Percentiles rank a stretch among this genome's conserved stretches.
Evolutionary conservation across 2,329 filamentous ascomycete genomes (phyloP).

Genomic region (Trichoderma gracile): DNA sequence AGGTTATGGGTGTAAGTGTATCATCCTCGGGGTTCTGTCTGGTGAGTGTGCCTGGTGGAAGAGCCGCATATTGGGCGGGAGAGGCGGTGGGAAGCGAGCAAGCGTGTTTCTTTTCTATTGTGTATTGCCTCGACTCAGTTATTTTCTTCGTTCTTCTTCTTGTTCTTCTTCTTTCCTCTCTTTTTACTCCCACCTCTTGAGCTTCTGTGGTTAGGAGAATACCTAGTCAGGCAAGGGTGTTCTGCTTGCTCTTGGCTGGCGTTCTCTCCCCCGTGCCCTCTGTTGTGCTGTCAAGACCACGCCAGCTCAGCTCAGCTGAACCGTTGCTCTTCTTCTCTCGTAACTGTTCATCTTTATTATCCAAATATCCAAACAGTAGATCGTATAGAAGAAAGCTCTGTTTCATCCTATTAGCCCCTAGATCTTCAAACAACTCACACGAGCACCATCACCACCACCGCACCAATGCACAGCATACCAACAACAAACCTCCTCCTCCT

Average conservation of each 20-base stretch:
- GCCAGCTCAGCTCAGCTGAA: not conserved
- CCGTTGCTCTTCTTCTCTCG: not conserved
- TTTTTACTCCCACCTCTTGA: too few relatives aligned
- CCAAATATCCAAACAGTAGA: too few relatives aligned
- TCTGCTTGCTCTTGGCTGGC: not conserved
- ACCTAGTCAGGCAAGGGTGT: too few relatives aligned
- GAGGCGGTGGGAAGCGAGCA: not conserved
- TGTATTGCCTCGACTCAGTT: too few relatives aligned
- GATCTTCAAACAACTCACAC: not conserved
- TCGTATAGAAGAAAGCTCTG: not conserved
- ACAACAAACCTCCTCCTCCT: slow-evolving; percentile 27
- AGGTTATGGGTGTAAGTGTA: not conserved
- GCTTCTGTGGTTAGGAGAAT: too few relatives aligned
- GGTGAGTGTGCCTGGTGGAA: not conserved
- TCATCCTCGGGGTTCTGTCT: not conserved
- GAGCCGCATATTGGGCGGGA: slow-evolving; percentile 14
- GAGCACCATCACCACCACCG: not conserved
- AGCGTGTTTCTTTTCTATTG: not conserved
- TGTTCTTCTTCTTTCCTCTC: not conserved
- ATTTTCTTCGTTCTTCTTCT: not conserved
- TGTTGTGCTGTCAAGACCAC: not conserved
- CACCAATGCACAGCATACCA: slow-evolving; percentile 19
- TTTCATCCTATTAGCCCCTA: not conserved
- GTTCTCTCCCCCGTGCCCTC: not conserved
- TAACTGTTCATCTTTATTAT: too few relatives aligned